Evolutionary conservation across 1,284 basidiomycete genomes (phyloP).

Genomic region (Apiotrichum gracile): DNA sequence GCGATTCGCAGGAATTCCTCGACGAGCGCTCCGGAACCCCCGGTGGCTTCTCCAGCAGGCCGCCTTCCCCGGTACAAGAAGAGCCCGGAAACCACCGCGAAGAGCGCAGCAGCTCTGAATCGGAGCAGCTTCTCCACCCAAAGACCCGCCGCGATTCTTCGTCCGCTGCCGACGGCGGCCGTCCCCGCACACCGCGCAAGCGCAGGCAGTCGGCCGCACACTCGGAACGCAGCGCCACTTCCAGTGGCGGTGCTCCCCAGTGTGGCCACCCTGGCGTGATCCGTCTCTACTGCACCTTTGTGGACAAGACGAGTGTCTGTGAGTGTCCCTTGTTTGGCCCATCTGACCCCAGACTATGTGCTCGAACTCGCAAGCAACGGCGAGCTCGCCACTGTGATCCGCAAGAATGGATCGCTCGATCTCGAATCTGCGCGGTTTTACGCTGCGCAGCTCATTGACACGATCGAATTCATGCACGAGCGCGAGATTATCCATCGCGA

Average conservation of each 20-base stretch:
- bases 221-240: slow-evolving; percentile 32
- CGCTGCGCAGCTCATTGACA: slow-evolving; percentile 79
- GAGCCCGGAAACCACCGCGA: slow-evolving; percentile 10
- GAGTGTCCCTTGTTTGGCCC: slow-evolving; percentile 36
- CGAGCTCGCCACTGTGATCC: slow-evolving; percentile 75
- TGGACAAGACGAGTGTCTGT: slow-evolving; percentile 79
- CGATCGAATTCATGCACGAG: slow-evolving; percentile 80
- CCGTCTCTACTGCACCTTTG: slow-evolving; percentile 72
- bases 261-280: slow-evolving; percentile 73
- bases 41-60: slow-evolving; percentile 6
- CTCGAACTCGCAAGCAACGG: slow-evolving; percentile 85
- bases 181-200: slow-evolving; percentile 20
- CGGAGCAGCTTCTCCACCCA: neutral
- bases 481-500: slow-evolving; percentile 86
- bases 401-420: slow-evolving; percentile 71
- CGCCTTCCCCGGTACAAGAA: slow-evolving; percentile 38
- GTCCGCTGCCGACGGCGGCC: neutral
- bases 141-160: slow-evolving; percentile 4
- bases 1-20: slow-evolving; percentile 10
- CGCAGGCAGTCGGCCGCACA: slow-evolving; percentile 32
- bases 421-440: slow-evolving; percentile 70
- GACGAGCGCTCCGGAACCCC: slow-evolving; percentile 7
- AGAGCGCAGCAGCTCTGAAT: slow-evolving; percentile 3
- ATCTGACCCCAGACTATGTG: slow-evolving; percentile 65
- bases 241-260: slow-evolving; percentile 2